Conservation (phyloP, 768 basidiomycete species). For the Tylopilus sp. region DNA sequence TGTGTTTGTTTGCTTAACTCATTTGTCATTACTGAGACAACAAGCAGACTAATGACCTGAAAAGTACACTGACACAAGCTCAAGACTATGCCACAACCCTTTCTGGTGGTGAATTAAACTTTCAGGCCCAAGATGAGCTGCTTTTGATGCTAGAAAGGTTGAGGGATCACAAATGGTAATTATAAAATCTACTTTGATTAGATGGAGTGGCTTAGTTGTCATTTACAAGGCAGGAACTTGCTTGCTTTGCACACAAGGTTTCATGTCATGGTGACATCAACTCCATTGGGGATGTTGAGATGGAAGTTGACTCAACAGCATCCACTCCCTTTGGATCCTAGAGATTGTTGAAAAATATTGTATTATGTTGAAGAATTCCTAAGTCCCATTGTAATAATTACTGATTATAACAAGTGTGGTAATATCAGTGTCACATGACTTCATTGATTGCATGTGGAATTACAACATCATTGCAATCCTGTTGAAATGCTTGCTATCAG, state of each 20-base stretch:
- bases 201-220: neutral
- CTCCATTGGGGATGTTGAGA: constrained; percentile 35
- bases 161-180: constrained; percentile 50
- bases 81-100: constrained; percentile 55
- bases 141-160: constrained; percentile 65
- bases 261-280: constrained; percentile 36
- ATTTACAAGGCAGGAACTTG: constrained; percentile 48
- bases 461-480: too few species aligned
- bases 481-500: too few species aligned
- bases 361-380: too few species aligned
- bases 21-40: neutral
- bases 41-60: constrained; percentile 70
- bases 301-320: constrained; percentile 75
- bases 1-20: constrained; percentile 14
- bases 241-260: constrained; percentile 46
- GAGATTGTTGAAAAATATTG: too few species aligned
- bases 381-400: too few species aligned
- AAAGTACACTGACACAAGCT: constrained; percentile 52
- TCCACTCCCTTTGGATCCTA: constrained; percentile 56
- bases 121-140: constrained; percentile 68
- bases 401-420: too few species aligned
- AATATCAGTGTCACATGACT: too few species aligned
- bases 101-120: constrained; percentile 69
- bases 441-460: too few species aligned
- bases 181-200: too few species aligned